Base-by-base conservation (phyloP, 306 rosid species). In the Fragaria ananassa region DNA sequence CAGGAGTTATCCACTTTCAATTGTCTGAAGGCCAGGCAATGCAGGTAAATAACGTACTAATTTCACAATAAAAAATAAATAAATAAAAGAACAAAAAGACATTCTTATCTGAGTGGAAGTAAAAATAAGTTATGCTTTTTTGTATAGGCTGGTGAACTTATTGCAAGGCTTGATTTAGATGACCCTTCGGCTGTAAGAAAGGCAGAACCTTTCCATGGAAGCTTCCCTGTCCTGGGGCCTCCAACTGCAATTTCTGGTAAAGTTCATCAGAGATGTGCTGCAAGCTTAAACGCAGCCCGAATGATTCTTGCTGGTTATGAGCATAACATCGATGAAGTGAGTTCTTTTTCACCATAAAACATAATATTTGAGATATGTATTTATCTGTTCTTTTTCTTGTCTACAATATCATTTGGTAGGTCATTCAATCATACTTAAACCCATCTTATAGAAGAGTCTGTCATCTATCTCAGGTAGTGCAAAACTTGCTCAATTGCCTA, bases 1-100 rank as follows among this genome's bases (percentile, higher is more conserved):
- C 97, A 49, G 99, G 99, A 86, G 83, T 83, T 74, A 78, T 95
- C 84, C 97, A 90, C 79, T 89, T 92, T 81, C 89, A 83, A 79
- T 74, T 95, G 91, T 83, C 97, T 10, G 99, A 95, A 95, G 99
- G 99, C 67, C 99, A 95, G 85, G 92, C 97, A 80, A 92, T 96
- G 99, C 99, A 93, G 98, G 98, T 93, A 85, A 56, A 44, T 75
- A 57, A 54, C 75, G 63, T 62, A 11, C 37, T 8, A 56, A 0
- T 60, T 11, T 25, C 27, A 18, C 65, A 60, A 25, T 12, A 10
- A 25, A 60, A 4, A 58, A 58, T 9, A 9, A 29, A 29, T 29
- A 9, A 25, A 0, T 1, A 25, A 11, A 27, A 56, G 2, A 56
- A 21, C 34, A 60, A 27, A 12, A 6, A 70, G 29, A 9, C 72